Percentiles rank a stretch among this genome's conserved stretches.
Evolutionary conservation across 164 flowering plant species (phyloP).

Genomic region (Magnolia officinalis): DNA sequence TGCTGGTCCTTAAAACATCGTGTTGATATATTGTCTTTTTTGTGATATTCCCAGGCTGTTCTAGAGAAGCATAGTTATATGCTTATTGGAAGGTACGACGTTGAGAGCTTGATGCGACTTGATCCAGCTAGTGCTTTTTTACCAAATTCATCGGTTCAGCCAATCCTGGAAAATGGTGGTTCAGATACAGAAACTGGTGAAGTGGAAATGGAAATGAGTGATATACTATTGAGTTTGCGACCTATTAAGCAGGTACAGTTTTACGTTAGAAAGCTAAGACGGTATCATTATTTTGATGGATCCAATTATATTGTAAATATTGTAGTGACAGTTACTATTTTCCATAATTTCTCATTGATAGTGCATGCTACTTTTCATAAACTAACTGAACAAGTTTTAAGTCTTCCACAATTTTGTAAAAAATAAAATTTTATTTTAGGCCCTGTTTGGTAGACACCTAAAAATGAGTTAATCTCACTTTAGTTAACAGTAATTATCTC

Average conservation of each 20-base stretch:
- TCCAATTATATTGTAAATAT: neutral
- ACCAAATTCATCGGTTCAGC: constrained; percentile 50
- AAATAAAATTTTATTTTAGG: too few species aligned
- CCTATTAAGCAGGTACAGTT: constrained; percentile 87
- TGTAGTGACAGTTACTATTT: neutral
- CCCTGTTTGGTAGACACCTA: too few species aligned
- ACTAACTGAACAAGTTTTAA: neutral
- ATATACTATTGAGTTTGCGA: constrained; percentile 60
- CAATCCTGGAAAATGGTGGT: constrained; percentile 27
- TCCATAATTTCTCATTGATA: neutral
- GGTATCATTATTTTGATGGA: neutral
- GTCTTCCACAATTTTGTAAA: too few species aligned
- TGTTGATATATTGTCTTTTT: neutral
- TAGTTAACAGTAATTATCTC: too few species aligned
- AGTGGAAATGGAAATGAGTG: constrained; percentile 69
- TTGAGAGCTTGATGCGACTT: constrained; percentile 80
- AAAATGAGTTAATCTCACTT: too few species aligned
- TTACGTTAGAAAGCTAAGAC: neutral
- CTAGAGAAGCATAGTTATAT: constrained; percentile 98
- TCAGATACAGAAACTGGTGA: constrained; percentile 58
- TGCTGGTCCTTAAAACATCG: neutral
- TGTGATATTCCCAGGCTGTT: constrained; percentile 71
- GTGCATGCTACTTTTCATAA: neutral
- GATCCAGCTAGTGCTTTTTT: constrained; percentile 85
- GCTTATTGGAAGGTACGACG: constrained; percentile 97